These are phyloP conservation scores for Termitomyces sp. DNA, from an alignment of 768 basidiomycete genomes.

Conservation along the genomic window DNA sequence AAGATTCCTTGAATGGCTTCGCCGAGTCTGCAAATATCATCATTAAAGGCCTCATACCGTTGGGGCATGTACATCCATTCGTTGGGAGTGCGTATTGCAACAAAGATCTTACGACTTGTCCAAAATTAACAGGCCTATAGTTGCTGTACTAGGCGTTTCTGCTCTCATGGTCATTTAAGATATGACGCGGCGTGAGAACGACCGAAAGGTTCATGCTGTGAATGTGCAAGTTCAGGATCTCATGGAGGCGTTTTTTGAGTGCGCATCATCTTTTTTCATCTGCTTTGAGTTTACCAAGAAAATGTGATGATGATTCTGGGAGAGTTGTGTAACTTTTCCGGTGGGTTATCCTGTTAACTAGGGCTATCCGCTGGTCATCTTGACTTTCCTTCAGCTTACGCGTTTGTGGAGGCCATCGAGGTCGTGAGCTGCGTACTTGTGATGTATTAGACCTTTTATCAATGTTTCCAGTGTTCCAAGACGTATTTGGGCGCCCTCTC, in stretches of 20 bases:
- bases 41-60: constrained; percentile 25
- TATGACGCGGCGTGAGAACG: constrained; percentile 42
- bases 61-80: constrained; percentile 32
- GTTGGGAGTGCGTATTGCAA: constrained; percentile 22
- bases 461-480: constrained; percentile 26
- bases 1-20: constrained; percentile 24
- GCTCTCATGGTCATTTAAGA: constrained; percentile 42
- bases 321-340: constrained; percentile 81
- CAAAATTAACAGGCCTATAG: constrained; percentile 13
- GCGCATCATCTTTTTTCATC: constrained; percentile 8
- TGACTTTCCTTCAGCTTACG: constrained; percentile 51
- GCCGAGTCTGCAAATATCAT: constrained; percentile 23
- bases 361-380: constrained; percentile 16
- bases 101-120: background rate
- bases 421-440: constrained; percentile 52
- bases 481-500: constrained; percentile 95
- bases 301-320: constrained; percentile 84
- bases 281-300: background rate
- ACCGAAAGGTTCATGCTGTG: constrained; percentile 39
- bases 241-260: constrained; percentile 42
- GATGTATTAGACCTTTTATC: background rate
- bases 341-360: constrained; percentile 37
- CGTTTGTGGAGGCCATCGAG: constrained; percentile 88
- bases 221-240: constrained; percentile 46
- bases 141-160: constrained; percentile 46